Percentiles rank a stretch among this genome's conserved stretches.
Evolutionary conservation across 1,139 yeast species (phyloP).

Genomic region (Sporopachydermia cereana): DNA sequence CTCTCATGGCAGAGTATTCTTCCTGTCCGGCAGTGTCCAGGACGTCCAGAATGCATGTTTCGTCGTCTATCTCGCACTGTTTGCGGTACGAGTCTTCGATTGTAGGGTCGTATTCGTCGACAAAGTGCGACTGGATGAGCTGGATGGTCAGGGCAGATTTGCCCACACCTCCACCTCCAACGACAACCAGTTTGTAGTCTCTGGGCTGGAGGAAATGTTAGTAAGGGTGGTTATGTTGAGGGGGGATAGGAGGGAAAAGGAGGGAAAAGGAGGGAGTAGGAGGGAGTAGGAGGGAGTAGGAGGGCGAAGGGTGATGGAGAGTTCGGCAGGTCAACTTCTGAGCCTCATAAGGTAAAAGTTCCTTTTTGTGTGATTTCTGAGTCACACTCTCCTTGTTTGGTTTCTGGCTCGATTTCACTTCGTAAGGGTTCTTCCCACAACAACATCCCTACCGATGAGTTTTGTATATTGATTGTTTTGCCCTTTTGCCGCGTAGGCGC

Average conservation of each 20-base stretch:
- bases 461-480: too few relatives aligned
- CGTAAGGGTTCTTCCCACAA: too few relatives aligned
- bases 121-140: conserved; percentile 76
- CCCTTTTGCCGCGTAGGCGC: too few relatives aligned
- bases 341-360: too few relatives aligned
- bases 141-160: conserved; percentile 91
- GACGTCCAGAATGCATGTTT: conserved; percentile 28
- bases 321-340: too few relatives aligned
- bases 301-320: neutral
- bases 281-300: neutral
- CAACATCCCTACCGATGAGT: too few relatives aligned
- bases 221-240: neutral
- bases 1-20: conserved; percentile 46
- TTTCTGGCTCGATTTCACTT: too few relatives aligned
- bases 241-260: neutral
- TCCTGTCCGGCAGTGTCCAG: conserved; percentile 37
- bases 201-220: conserved; percentile 12
- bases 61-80: conserved; percentile 26
- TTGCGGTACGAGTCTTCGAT: conserved; percentile 30
- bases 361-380: too few relatives aligned
- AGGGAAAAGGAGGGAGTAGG: neutral
- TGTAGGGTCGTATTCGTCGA: conserved; percentile 27
- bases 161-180: conserved; percentile 98
- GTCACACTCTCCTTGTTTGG: too few relatives aligned
- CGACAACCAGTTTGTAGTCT: conserved; percentile 76